A percentile compares a stretch with the other conserved stretches of the same genome.
These are phyloP conservation scores for Pelargonium nanum DNA, from an alignment of 345 rosid species.

Conservation along the genomic window DNA sequence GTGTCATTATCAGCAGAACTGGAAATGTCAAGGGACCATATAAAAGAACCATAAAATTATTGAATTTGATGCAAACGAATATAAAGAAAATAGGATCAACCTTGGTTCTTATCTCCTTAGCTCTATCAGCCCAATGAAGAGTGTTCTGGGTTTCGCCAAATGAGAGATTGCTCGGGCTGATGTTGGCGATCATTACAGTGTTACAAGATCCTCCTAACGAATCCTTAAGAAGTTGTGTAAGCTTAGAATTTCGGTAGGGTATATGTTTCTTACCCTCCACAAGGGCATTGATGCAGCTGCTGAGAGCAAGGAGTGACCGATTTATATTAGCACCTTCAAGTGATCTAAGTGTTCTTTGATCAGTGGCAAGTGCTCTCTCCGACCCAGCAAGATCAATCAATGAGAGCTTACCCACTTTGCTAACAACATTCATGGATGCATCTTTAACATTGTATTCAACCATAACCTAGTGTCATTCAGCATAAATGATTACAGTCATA, in stretches of 20 bases:
- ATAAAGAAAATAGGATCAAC: slow-evolving; percentile 16
- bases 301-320: slow-evolving; percentile 80
- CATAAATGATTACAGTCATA: neutral
- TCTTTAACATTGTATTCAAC: slow-evolving; percentile 66
- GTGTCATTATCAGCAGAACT: too few relatives aligned
- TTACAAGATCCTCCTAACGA: slow-evolving; percentile 86
- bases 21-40: neutral
- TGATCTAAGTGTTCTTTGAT: slow-evolving; percentile 81
- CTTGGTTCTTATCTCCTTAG: slow-evolving; percentile 76
- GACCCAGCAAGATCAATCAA: slow-evolving; percentile 98
- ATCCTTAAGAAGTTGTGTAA: slow-evolving; percentile 92
- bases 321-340: slow-evolving; percentile 94
- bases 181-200: slow-evolving; percentile 91
- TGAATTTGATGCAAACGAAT: neutral
- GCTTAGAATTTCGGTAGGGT: slow-evolving; percentile 87
- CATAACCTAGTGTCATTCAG: slow-evolving; percentile 40
- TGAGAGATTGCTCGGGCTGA: slow-evolving; percentile 76
- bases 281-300: slow-evolving; percentile 93
- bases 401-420: slow-evolving; percentile 71
- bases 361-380: slow-evolving; percentile 91
- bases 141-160: slow-evolving; percentile 96
- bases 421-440: slow-evolving; percentile 53
- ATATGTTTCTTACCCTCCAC: slow-evolving; percentile 95
- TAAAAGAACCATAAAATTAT: too few relatives aligned
- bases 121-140: slow-evolving; percentile 94